Evolutionary conservation across 805 yeast species (phyloP), one percentile per base, ranked within the genome.

Genomic region (Starmera pachycereana): DNA sequence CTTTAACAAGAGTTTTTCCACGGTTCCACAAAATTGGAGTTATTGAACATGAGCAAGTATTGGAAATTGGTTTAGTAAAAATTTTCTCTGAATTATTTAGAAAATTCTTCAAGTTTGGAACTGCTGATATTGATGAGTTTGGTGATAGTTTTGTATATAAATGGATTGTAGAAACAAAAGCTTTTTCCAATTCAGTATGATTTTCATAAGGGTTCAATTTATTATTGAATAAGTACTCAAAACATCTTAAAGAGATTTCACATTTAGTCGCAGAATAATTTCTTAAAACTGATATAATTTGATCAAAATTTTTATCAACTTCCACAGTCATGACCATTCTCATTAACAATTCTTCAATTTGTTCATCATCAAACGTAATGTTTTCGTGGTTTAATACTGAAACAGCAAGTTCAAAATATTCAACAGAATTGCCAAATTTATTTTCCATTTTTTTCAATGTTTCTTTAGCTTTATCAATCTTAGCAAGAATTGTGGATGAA

Each of bases 11-110:
- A 13, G 48, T 44, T 32, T 64, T 64, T 0, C 66, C 70, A 14
- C 48, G 40, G 37, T 65, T 66, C 70, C 71, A 68, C 14, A 68
- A 41, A 25, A 68, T 41, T 1, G 69, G 57, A 0, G 62, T 52
- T 6, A 61, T 38, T 33, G 66, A 52, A 6, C 64, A 54, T 7
- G 58, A 41, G 6, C 65, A 50, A 12, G 52, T 50, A 29, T 50
- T 53, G 1, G 63, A 51, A 3, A 68, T 41, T 1, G 46, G 32
- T 25, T 39, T 43, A n/a, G 43, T 31, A 4, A 66, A 44, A 6
- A 51, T 45, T 32, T 49, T 57, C 35, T 65, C 63, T 1, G 61
- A 45, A 12, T 48, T 38, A 8, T 51, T 49, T 19, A 60, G 42
- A 27, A 60, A 53, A 3, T 44, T 48, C 12, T 38, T 37, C 7